These are phyloP conservation scores for Hemileia vastatrix DNA, from an alignment of 1,284 basidiomycete species.

Conservation along the genomic window DNA sequence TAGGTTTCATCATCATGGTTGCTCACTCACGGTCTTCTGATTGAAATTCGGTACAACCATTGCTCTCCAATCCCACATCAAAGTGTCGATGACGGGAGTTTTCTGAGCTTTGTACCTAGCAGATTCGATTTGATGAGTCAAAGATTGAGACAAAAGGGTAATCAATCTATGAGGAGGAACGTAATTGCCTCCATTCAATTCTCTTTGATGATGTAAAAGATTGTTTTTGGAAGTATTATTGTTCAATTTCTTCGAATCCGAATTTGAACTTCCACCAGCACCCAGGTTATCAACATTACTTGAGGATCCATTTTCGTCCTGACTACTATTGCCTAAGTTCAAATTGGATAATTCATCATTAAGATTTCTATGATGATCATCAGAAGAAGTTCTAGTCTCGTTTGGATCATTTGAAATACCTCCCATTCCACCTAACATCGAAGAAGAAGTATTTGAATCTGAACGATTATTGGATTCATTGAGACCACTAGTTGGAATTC, in stretches of 20 bases:
- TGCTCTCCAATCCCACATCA: constrained; percentile 35
- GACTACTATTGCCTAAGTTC: constrained; percentile 28
- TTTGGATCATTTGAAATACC: too few relatives aligned
- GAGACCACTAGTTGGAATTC: background rate
- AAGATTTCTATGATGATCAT: too few relatives aligned
- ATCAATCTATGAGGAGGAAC: constrained; percentile 47
- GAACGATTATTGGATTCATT: background rate
- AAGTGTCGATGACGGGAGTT: constrained; percentile 38
- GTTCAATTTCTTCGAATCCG: too few relatives aligned
- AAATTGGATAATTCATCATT: background rate
- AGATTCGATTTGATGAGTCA: constrained; percentile 48
- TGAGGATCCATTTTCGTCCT: background rate
- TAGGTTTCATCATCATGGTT: too few relatives aligned
- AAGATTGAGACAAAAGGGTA: constrained; percentile 47
- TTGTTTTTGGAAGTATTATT: too few relatives aligned
- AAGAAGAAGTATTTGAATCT: background rate
- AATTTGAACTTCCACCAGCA: too few relatives aligned
- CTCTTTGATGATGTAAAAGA: too few relatives aligned
- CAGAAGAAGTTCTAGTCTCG: too few relatives aligned
- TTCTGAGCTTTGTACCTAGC: constrained; percentile 41
- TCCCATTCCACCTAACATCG: background rate
- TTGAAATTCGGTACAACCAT: constrained; percentile 36
- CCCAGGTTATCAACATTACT: too few relatives aligned
- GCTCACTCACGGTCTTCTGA: constrained; percentile 15
- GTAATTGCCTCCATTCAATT: too few relatives aligned